Evolutionary conservation across 2,329 filamentous ascomycete genomes (phyloP).

Genomic region (Pseudogymnoascus sp.): DNA sequence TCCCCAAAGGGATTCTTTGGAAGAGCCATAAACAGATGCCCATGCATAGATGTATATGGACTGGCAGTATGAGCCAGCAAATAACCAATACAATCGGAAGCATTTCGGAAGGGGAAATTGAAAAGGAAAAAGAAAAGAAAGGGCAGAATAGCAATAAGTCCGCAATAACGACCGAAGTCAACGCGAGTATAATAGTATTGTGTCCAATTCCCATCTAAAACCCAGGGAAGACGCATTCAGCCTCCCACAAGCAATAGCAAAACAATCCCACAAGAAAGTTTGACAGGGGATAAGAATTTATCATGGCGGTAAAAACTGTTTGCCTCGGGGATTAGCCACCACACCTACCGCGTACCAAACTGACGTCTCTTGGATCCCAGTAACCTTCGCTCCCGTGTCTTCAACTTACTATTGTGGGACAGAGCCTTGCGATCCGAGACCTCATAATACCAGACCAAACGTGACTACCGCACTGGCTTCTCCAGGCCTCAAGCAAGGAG

Average conservation of each 20-base stretch:
- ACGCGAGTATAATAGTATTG: background rate
- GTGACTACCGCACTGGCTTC: background rate
- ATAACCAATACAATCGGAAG: background rate
- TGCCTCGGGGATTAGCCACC: conserved; percentile 4
- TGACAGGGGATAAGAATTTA: background rate
- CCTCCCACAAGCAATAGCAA: background rate
- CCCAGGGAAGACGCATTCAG: background rate
- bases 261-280: background rate
- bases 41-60: background rate
- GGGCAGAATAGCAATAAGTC: background rate
- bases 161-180: conserved; percentile 5
- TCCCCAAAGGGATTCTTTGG: background rate
- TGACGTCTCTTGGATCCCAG: background rate
- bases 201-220: background rate
- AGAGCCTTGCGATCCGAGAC: background rate
- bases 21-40: background rate
- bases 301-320: background rate
- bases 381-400: background rate
- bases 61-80: background rate
- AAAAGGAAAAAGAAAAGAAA: background rate
- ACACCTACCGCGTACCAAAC: background rate
- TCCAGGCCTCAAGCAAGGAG: background rate
- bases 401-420: background rate
- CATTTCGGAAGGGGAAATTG: no score
- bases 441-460: background rate